phyloP scores from a whole-genome alignment of 176 grass and related monocot genomes.

The Rhynchospora breviuscula region DNA sequence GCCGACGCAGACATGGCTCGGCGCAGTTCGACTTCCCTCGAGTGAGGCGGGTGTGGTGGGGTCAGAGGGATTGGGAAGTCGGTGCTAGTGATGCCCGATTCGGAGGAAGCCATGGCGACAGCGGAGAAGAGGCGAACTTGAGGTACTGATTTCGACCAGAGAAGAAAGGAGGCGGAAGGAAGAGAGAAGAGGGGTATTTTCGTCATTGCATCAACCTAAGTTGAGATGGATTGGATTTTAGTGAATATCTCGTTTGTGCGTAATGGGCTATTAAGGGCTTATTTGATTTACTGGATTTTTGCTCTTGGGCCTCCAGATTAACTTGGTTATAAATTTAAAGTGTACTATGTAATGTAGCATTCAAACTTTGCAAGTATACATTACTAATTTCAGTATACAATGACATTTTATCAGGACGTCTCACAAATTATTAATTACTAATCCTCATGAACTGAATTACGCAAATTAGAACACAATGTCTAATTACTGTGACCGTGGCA shows the following conservation, averaged over 20 bases:
- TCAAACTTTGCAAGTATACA: too few species aligned
- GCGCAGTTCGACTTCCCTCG: conserved; percentile 78
- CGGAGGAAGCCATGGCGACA: background rate
- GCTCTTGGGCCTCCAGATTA: too few species aligned
- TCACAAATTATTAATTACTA: too few species aligned
- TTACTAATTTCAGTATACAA: too few species aligned
- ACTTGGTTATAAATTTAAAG: too few species aligned
- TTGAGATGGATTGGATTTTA: background rate
- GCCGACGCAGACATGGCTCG: conserved; percentile 72
- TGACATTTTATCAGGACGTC: too few species aligned
- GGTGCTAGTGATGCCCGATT: background rate
- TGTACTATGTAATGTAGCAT: too few species aligned
- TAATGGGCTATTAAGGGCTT: background rate
- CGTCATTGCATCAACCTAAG: conserved; percentile 21
- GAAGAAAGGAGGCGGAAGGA: background rate
- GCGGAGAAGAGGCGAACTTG: background rate
- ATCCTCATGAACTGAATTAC: too few species aligned
- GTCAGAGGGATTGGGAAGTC: conserved; percentile 59
- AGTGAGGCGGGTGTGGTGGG: conserved; percentile 62
- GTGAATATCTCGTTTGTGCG: background rate
- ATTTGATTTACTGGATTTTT: too few species aligned
- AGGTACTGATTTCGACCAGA: background rate
- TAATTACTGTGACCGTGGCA: too few species aligned
- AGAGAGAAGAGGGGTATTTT: conserved; percentile 34
- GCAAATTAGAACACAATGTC: too few species aligned